phyloP scores from a whole-genome alignment of 2,329 filamentous ascomycete genomes.

The Pseudogymnoascus pannorum region DNA sequence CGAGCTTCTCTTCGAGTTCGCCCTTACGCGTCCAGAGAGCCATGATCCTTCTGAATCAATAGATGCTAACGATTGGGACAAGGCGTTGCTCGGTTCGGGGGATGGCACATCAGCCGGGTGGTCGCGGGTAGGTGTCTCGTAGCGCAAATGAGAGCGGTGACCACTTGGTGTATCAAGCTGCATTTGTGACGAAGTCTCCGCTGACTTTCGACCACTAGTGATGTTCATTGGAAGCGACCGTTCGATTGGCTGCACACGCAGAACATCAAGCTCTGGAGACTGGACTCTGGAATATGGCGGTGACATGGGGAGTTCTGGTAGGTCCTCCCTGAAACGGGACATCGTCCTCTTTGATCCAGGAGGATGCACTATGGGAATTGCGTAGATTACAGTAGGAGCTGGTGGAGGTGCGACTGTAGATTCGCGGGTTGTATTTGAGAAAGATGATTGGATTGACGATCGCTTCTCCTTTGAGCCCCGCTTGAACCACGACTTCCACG shows the following conservation, averaged over 20 bases:
- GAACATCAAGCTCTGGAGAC: conserved; percentile 59
- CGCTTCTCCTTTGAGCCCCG: conserved; percentile 45
- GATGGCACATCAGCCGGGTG: conserved; percentile 38
- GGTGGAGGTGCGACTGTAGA: conserved; percentile 50
- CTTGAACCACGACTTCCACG: conserved; percentile 71
- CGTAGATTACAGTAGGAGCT: not conserved
- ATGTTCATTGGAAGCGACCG: conserved; percentile 20
- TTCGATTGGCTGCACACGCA: conserved; percentile 31
- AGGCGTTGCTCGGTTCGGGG: conserved; percentile 42
- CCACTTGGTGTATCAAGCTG: conserved; percentile 43
- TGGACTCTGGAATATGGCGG: conserved; percentile 75
- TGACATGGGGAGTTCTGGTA: conserved; percentile 80
- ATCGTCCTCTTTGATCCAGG: conserved; percentile 57
- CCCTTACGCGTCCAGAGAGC: conserved; percentile 65
- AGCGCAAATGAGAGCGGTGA: conserved; percentile 34
- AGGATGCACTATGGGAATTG: conserved; percentile 39
- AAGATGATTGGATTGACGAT: conserved; percentile 60
- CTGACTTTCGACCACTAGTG: conserved; percentile 21
- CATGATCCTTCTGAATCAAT: conserved; percentile 95
- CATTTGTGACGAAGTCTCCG: conserved; percentile 28
- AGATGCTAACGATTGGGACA: conserved; percentile 83
- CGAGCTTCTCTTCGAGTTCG: conserved; percentile 34
- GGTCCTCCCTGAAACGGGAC: conserved; percentile 86
- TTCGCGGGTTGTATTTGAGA: conserved; percentile 85
- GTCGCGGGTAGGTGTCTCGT: conserved; percentile 39